Base-by-base conservation (phyloP, 2,329 filamentous ascomycete species). In the Aspergillus floridensis region DNA sequence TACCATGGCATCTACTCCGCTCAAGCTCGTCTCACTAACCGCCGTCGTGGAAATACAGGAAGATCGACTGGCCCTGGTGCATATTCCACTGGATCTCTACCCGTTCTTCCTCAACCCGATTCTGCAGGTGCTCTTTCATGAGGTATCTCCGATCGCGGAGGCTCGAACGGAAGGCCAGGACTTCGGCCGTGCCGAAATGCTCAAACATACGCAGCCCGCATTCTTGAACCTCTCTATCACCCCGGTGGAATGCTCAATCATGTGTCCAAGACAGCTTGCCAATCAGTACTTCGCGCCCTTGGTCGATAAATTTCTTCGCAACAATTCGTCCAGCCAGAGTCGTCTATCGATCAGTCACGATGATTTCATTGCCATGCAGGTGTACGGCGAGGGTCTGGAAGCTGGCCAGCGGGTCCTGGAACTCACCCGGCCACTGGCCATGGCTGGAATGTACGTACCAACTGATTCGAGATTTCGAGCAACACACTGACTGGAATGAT, bases 201-300 rank as follows among this genome's bases (percentile, higher is more conserved):
- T 70, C 59, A 65, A 81, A 78, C 82, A 77, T 77, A 16, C 80
- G 74, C 80, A 81, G 71, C 89, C 95, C 76, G 87, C 87, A 49
- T 98, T 99, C 75, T 84, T 97, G 73, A 98, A 98, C 75, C 87
- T 99, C 66, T 96, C 91, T 63, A 85, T 98, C 69, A 98, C 93
- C 0, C 91, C 92, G 0, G 85, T 96, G 57, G 95, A 97, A 76
- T 96, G 92, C 77, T 96, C 92, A 4, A 84, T 99, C 55, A 92
- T 96, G 56, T 98, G 93, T 72, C 89, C 93, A 63, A 86, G 86
- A 60, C 82, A 85, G 47, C 88, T 92, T 77, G 89, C 91, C 6
- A 81, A 86, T 50, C 83, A 86, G 57, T 84, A 96, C 59, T 96
- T 98, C 68, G 80, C 85, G 56, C 92, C 92, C 0, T 80, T 88